Evolutionary conservation across 306 rosid genomes (phyloP).

Genomic region (Comarum palustre): DNA sequence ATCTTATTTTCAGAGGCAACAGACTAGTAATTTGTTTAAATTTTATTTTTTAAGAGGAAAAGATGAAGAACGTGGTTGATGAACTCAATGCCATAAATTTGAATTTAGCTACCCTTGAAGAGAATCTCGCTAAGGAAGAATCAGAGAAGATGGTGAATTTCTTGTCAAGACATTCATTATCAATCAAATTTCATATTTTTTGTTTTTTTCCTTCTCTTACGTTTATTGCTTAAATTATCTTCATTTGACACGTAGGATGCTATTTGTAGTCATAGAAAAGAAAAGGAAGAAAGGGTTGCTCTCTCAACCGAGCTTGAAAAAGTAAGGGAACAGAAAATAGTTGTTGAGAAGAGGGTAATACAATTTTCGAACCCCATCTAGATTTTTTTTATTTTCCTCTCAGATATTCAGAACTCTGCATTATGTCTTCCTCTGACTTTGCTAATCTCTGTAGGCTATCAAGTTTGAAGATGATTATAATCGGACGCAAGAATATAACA

Average conservation of each 20-base stretch:
- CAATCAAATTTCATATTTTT: constrained; percentile 16
- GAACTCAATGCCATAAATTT: constrained; percentile 44
- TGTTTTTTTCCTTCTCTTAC: neutral
- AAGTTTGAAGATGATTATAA: constrained; percentile 72
- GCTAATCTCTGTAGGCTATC: constrained; percentile 50
- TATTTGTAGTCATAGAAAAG: constrained; percentile 50
- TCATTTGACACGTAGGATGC: constrained; percentile 56
- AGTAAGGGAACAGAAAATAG: constrained; percentile 54
- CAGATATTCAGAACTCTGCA: neutral
- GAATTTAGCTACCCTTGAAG: constrained; percentile 49
- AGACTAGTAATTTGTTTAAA: constrained; percentile 15
- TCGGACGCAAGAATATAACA: constrained; percentile 80
- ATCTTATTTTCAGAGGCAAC: neutral
- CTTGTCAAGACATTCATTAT: constrained; percentile 10
- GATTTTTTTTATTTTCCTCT: neutral
- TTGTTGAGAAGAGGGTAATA: constrained; percentile 65
- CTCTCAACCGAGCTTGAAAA: constrained; percentile 66
- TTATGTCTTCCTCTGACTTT: neutral
- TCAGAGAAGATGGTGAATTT: constrained; percentile 61
- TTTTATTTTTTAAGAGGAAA: constrained; percentile 53
- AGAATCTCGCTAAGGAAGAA: constrained; percentile 57
- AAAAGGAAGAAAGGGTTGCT: constrained; percentile 65
- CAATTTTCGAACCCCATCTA: neutral
- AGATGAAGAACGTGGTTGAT: constrained; percentile 52
- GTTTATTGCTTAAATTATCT: neutral